A percentile compares a stretch with the other conserved stretches of the same genome.
Evolutionary conservation across 768 basidiomycete species (phyloP).

Genomic region (Collybia nuda): DNA sequence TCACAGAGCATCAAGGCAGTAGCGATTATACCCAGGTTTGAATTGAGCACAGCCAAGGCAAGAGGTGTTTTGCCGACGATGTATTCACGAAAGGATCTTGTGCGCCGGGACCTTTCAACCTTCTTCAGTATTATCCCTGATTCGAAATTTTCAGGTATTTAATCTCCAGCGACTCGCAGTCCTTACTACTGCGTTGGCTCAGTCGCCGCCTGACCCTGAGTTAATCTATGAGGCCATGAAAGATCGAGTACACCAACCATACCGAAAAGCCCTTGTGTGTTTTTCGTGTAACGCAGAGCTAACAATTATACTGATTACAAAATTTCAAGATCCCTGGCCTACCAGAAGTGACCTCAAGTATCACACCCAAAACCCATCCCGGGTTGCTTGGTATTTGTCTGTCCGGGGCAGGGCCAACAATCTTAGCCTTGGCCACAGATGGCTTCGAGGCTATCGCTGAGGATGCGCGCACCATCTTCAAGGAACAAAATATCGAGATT

Average conservation of each 20-base stretch:
- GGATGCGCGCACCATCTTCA: constrained; percentile 77
- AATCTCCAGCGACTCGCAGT: constrained; percentile 97
- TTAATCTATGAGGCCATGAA: constrained; percentile 99
- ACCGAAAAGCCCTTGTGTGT: constrained; percentile 81
- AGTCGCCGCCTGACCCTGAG: constrained; percentile 88
- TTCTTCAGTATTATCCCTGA: not conserved
- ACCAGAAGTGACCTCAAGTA: constrained; percentile 83
- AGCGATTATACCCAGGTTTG: constrained; percentile 93
- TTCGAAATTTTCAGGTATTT: constrained; percentile 69
- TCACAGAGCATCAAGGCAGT: constrained; percentile 82
- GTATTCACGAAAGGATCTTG: constrained; percentile 91
- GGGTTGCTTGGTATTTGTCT: constrained; percentile 97
- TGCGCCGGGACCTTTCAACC: constrained; percentile 35
- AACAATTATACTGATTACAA: not conserved
- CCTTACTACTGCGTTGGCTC: constrained; percentile 88
- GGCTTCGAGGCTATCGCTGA: constrained; percentile 86
- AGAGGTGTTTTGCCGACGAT: constrained; percentile 80
- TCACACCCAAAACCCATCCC: constrained; percentile 88
- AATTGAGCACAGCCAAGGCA: constrained; percentile 94
- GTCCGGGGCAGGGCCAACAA: constrained; percentile 97
- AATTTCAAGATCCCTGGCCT: constrained; percentile 84
- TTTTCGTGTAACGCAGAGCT: not conserved
- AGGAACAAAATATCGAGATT: constrained; percentile 69
- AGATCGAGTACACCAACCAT: constrained; percentile 96
- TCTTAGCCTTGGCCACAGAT: constrained; percentile 87